Evolutionary conservation across 139 green algal genomes (phyloP), one percentile per base, ranked within the genome.

Genomic region (Closterium sp.): DNA sequence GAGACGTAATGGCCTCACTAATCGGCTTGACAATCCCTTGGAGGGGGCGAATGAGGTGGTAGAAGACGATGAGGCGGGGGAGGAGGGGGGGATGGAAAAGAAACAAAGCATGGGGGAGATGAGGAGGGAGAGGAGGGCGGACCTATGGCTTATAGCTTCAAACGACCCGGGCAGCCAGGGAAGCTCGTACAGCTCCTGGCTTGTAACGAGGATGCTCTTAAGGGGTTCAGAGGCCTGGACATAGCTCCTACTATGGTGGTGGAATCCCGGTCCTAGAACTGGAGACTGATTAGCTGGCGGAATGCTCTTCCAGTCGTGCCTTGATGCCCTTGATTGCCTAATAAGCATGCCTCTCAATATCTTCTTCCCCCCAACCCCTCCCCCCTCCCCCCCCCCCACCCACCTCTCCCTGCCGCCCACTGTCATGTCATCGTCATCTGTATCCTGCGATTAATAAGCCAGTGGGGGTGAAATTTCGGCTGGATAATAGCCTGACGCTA

Each of bases 381-480:
- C 64, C 64, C 19, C 64, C 64, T 19, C 64, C 19, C 12, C 64
- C 64, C 64, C 64, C 64, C 64, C 64, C 19, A 28, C 64, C 64
- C 64, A 28, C 64, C 64, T 19, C 64, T 12, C 64, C 64, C 64
- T 83, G n/a, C n/a, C n/a, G n/a, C n/a, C n/a, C n/a, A n/a, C n/a
- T n/a, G n/a, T n/a, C n/a, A n/a, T n/a, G n/a, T n/a, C n/a, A n/a
- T n/a, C n/a, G n/a, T n/a, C n/a, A n/a, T n/a, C n/a, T n/a, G 87
- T 95, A 95, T 69, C 33, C 94, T 16, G 91, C 94, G 21, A 92
- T 95, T 86, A 95, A 95, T 66, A 95, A 95, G 87, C 94, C 94
- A 36, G 83, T 43, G 9, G 84, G 69, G 55, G 81, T 95, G 33
- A 19, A 89, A 21, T 88, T 94, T 66, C 95, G 93, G 93, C 31